Evolutionary conservation across 768 basidiomycete species (phyloP), one percentile per base, ranked within the genome.

Genomic region (Leucosporidium yakuticum): DNA sequence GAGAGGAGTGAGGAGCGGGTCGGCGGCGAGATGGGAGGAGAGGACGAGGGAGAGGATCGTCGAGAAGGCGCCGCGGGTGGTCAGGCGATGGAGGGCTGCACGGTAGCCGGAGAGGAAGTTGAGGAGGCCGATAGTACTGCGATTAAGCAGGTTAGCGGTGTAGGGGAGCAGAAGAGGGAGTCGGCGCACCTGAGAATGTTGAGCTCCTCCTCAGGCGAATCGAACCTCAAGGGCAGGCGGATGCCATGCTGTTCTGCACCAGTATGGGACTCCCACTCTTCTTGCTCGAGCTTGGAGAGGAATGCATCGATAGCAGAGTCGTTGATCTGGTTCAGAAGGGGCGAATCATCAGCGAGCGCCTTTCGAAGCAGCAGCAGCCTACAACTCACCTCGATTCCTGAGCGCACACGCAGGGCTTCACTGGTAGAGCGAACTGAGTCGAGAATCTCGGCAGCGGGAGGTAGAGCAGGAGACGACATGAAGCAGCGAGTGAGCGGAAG

Each of bases 71-170:
- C 91, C 90, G 51, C 89, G 85, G 20, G 86, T 85, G 4, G 87
- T 87, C 64, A 85, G 84, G 20, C 79, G 78, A 77, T 89, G 90
- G 49, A 94, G 82, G 7, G 87, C 85, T 7, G 82, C 81, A 31
- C 89, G 87, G 77, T 89, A 93, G 47, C 88, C 89, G 1, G 88
- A 89, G 7, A 84, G 88, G 77, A 93, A 90, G 77, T 92, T 92
- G 44, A 95, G 82, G 21, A 69, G 65, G 9, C 49, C 60, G 29
- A 70, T 47, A 8, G 56, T 55, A 17, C 68, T 68, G 58, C 34
- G 31, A 36, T 19, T 21, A 36, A 25, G 21, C 25, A 39, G 23
- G 66, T 62, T 32, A 62, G 66, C 34, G 27, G 2, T 3, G 4
- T 20, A 12, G 54, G 31, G 27, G 4, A 31, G 32, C 31, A 20